phyloP scores from a whole-genome alignment of 2,329 filamentous ascomycete species.

The Clathrospora elynae region DNA sequence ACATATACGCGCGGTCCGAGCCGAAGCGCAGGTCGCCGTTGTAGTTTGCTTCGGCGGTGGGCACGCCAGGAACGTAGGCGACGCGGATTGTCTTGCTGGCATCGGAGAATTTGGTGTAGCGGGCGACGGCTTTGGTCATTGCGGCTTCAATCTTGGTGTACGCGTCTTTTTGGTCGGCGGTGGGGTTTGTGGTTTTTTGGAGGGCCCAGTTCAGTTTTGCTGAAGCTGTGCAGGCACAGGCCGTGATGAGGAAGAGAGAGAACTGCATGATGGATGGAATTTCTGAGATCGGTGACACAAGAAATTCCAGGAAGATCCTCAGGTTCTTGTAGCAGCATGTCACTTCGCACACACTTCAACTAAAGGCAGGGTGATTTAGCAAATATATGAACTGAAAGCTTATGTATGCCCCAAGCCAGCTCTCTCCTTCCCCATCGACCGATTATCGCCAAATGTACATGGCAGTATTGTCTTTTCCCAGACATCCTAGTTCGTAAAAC shows the following conservation, averaged over 20 bases:
- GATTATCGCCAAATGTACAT: too few species aligned
- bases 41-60: constrained; percentile 45
- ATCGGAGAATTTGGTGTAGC: constrained; percentile 31
- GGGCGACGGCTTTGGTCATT: constrained; percentile 38
- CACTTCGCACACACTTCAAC: too few species aligned
- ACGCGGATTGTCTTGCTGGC: constrained; percentile 37
- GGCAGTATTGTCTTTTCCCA: too few species aligned
- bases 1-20: constrained; percentile 42
- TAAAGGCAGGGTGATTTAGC: too few species aligned
- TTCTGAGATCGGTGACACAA: not conserved
- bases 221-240: constrained; percentile 27
- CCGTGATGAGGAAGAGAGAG: constrained; percentile 24
- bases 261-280: constrained; percentile 27
- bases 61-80: constrained; percentile 39
- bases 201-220: constrained; percentile 37
- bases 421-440: too few species aligned
- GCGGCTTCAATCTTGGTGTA: constrained; percentile 40
- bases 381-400: too few species aligned
- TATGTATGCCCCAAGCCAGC: too few species aligned
- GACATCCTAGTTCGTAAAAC: not conserved
- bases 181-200: constrained; percentile 34
- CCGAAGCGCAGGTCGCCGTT: constrained; percentile 45
- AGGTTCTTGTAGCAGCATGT: too few species aligned
- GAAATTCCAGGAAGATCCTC: not conserved
- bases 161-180: constrained; percentile 40